Conservation (phyloP, 768 basidiomycete species). For the Russula earlei region DNA sequence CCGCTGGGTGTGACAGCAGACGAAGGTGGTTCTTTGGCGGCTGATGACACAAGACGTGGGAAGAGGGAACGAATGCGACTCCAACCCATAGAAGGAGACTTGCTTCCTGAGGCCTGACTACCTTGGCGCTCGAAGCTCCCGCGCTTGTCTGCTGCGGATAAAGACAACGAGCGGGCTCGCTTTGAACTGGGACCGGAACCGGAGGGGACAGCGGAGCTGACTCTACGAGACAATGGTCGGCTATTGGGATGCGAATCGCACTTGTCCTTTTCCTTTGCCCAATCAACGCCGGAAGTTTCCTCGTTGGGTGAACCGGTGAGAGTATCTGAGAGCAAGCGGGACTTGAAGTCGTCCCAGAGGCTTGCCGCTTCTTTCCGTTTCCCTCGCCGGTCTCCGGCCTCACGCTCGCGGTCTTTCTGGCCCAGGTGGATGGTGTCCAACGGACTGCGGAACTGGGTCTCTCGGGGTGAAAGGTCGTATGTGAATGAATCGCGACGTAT, state of each 20-base stretch:
- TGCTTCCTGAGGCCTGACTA: conserved; percentile 19
- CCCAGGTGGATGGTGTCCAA: conserved; percentile 38
- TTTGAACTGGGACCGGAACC: neutral
- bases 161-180: neutral
- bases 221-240: neutral
- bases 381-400: conserved; percentile 41
- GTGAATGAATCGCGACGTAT: conserved; percentile 26
- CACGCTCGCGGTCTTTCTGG: conserved; percentile 32
- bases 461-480: conserved; percentile 28
- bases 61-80: conserved; percentile 54
- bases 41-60: conserved; percentile 39
- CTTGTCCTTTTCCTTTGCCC: conserved; percentile 21
- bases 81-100: conserved; percentile 41
- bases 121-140: conserved; percentile 8
- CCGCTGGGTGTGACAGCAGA: conserved; percentile 41
- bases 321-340: conserved; percentile 46
- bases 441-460: conserved; percentile 51
- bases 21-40: conserved; percentile 25
- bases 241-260: neutral
- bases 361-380: conserved; percentile 39
- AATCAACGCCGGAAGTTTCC: conserved; percentile 33
- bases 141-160: conserved; percentile 3
- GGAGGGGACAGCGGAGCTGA: neutral
- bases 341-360: conserved; percentile 36
- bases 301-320: conserved; percentile 34